A percentile compares a stretch with the other conserved stretches of the same genome.
phyloP scores from a whole-genome alignment of 164 flowering plant species.

The Sextonia rubra region DNA sequence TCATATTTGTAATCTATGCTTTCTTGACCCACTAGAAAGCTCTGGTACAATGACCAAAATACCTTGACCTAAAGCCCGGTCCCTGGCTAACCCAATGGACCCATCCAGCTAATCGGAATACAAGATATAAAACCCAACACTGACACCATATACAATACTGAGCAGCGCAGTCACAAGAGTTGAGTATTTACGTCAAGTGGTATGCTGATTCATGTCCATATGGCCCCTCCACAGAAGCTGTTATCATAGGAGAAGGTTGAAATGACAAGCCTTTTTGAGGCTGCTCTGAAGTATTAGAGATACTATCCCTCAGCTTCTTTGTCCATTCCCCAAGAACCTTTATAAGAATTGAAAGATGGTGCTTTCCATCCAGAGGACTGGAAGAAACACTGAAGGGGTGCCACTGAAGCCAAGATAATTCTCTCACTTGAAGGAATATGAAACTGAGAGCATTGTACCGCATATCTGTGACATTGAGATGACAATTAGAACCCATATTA shows the following conservation, averaged over 20 bases:
- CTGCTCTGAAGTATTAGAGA: slow-evolving; percentile 28
- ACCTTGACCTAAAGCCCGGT: too few relatives aligned
- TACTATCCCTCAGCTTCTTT: slow-evolving; percentile 40
- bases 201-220: slow-evolving; percentile 88
- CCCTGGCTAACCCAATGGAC: too few relatives aligned
- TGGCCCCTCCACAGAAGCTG: slow-evolving; percentile 91
- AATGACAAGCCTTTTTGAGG: slow-evolving; percentile 16
- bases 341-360: slow-evolving; percentile 70
- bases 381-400: slow-evolving; percentile 97
- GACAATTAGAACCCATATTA: not conserved
- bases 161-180: not conserved
- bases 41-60: too few relatives aligned
- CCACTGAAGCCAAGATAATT: slow-evolving; percentile 88
- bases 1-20: too few relatives aligned
- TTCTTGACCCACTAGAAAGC: too few relatives aligned
- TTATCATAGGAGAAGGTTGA: slow-evolving; percentile 30
- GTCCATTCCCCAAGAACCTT: slow-evolving; percentile 95
- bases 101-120: too few relatives aligned
- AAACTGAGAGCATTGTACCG: slow-evolving; percentile 85
- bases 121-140: too few relatives aligned
- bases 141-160: not conserved
- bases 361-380: slow-evolving; percentile 79
- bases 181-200: slow-evolving; percentile 57
- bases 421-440: slow-evolving; percentile 72
- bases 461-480: slow-evolving; percentile 38